These are phyloP conservation scores for Coccomyxa sp. DNA, from an alignment of 139 green algal genomes.

Conservation along the genomic window DNA sequence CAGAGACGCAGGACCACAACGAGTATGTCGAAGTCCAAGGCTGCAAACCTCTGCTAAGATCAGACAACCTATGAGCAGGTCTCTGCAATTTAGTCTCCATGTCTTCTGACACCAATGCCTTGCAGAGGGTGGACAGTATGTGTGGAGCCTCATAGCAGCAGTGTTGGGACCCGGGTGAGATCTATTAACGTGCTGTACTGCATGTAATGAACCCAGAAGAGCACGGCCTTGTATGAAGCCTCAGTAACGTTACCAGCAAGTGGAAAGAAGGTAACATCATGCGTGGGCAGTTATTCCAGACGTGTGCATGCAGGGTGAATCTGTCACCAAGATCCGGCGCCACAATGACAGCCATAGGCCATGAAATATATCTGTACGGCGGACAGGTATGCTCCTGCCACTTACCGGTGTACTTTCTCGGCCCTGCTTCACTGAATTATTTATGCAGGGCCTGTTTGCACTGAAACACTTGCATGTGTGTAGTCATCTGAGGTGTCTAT, in stretches of 20 bases:
- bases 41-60: no score
- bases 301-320: conserved; percentile 32
- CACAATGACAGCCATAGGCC: conserved; percentile 34
- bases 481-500: neutral
- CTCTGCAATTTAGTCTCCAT: neutral
- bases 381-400: conserved; percentile 58
- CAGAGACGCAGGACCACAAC: no score
- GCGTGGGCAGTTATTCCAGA: neutral
- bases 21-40: no score
- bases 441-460: no score
- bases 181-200: no score
- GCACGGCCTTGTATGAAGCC: no score
- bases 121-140: neutral
- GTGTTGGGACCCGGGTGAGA: neutral
- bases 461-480: neutral
- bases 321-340: conserved; percentile 43
- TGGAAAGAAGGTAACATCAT: neutral
- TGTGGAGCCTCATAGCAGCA: neutral
- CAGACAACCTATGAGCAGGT: no score
- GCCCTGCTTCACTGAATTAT: no score
- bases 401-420: no score
- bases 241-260: no score
- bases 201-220: no score
- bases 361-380: conserved; percentile 53
- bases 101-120: neutral